Percentiles rank a stretch among this genome's conserved stretches.
Conservation (phyloP, 2,329 filamentous ascomycete species). For the Gliomastix tumulicola region DNA sequence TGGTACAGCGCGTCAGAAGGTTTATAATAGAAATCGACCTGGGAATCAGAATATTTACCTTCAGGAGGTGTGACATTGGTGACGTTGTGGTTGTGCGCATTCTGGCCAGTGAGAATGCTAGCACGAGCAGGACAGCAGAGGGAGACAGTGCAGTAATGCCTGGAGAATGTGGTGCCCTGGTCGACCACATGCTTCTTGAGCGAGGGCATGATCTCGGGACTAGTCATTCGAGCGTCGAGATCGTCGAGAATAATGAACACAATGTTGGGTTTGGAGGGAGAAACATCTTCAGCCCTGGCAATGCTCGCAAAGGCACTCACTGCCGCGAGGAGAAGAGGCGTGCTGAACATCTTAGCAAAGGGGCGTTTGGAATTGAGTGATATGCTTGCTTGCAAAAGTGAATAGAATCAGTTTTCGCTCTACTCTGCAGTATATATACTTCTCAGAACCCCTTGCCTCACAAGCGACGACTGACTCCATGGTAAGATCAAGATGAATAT, state of each 20-base stretch:
- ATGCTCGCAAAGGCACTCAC: too few relatives aligned
- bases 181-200: slow-evolving; percentile 1
- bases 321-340: too few relatives aligned
- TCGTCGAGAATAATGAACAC: slow-evolving; percentile 57
- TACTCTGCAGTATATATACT: too few relatives aligned
- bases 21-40: too few relatives aligned
- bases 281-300: not conserved
- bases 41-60: slow-evolving; percentile 10
- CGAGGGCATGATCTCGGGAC: slow-evolving; percentile 25
- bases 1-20: too few relatives aligned
- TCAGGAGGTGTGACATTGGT: slow-evolving; percentile 6
- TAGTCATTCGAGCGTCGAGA: slow-evolving; percentile 48
- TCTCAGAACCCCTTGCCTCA: too few relatives aligned
- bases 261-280: slow-evolving; percentile 38
- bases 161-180: slow-evolving; percentile 2
- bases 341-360: too few relatives aligned
- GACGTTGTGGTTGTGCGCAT: slow-evolving; percentile 6
- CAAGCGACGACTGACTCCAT: too few relatives aligned
- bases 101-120: slow-evolving; percentile 4
- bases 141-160: slow-evolving; percentile 4
- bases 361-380: too few relatives aligned
- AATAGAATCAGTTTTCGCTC: too few relatives aligned
- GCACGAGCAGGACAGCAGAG: slow-evolving; percentile 6
- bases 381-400: too few relatives aligned
- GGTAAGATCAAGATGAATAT: too few relatives aligned